Percentiles rank a stretch among this genome's conserved stretches.
phyloP scores from a whole-genome alignment of 1,284 basidiomycete species.

The Fereydounia khargensis region DNA sequence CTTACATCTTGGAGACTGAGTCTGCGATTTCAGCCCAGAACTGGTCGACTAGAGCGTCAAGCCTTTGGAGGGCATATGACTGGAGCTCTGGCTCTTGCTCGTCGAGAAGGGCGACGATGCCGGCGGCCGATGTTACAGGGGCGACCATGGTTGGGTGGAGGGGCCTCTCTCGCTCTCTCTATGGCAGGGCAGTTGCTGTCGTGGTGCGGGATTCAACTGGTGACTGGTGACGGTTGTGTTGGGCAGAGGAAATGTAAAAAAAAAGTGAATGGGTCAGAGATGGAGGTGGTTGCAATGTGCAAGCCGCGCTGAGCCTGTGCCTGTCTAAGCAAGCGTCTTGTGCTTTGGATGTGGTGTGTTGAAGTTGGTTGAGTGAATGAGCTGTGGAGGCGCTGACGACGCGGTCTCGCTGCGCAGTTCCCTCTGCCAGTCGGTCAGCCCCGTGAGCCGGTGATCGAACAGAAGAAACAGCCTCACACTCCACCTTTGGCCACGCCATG shows the following conservation, averaged over 20 bases:
- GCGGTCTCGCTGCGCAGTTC: not conserved
- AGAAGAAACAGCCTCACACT: no score
- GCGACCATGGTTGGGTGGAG: slow-evolving; percentile 27
- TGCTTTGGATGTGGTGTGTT: no score
- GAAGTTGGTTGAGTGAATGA: no score
- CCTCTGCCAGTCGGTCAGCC: not conserved
- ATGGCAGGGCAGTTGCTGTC: not conserved
- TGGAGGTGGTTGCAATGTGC: not conserved
- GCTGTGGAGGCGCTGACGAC: not conserved
- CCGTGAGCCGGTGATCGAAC: no score
- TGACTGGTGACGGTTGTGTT: not conserved
- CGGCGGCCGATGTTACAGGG: slow-evolving; percentile 39
- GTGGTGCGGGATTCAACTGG: not conserved
- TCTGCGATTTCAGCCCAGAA: slow-evolving; percentile 58
- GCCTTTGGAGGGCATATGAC: slow-evolving; percentile 53
- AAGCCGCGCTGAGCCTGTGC: not conserved
- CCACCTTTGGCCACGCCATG: no score
- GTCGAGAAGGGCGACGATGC: slow-evolving; percentile 53
- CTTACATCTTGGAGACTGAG: slow-evolving; percentile 46
- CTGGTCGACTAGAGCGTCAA: slow-evolving; percentile 49
- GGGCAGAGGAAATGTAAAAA: not conserved
- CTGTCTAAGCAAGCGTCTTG: not conserved
- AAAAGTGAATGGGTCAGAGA: not conserved
- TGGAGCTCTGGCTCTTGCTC: slow-evolving; percentile 54
- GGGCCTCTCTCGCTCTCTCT: not conserved